Base-by-base conservation (phyloP, 2,329 filamentous ascomycete genomes). In the Aspergillus hortae region DNA sequence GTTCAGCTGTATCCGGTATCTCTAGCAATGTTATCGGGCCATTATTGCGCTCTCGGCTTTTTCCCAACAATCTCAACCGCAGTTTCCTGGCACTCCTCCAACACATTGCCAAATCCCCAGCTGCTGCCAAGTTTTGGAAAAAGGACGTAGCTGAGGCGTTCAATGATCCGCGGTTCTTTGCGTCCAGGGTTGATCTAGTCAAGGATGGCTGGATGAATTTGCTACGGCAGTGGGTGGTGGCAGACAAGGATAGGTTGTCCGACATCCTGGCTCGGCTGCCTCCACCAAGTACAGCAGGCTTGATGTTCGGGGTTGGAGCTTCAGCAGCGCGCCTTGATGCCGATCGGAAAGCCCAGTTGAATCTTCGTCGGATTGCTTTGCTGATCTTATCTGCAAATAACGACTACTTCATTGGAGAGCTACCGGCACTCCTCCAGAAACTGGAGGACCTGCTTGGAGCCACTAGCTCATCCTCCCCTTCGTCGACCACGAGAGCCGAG, bases 261-360 rank as follows among this genome's bases (percentile, higher is more conserved):
- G 94, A 99, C 56, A 77, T 96, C 4, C 73, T 97, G 7, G 79
- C 82, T 35, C 87, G 90, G 17, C 82, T 99, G 56, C 86, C 86
- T 5, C 83, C 92, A 4, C 94, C 94, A 5, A 90, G 92, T 1
- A 92, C 92, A 12, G 94, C 95, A 0, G 94, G 94, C 7, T 95
- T 99, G 61, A 92, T 99, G 67, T 99, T 99, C 65, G 94, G 94
- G n/a, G 94, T 99, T 0, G 95, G 95, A 10, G 94, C 94, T 6
- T 91, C 90, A 19, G 95, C 92, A 41, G 94, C 94, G 33, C 82
- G 94, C 53, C 82, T 95, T n/a, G 94, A 99, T 72, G 91, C 95
- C 5, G 94, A 99, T 70, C 87, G 92, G 52, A 94, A 88, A 72
- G 91, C 92, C 1, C 92, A 97, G 71, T 80, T 96, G 27, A 96